These are phyloP conservation scores for Starmerella bacillaris DNA, from an alignment of 805 yeast genomes.

Conservation along the genomic window DNA sequence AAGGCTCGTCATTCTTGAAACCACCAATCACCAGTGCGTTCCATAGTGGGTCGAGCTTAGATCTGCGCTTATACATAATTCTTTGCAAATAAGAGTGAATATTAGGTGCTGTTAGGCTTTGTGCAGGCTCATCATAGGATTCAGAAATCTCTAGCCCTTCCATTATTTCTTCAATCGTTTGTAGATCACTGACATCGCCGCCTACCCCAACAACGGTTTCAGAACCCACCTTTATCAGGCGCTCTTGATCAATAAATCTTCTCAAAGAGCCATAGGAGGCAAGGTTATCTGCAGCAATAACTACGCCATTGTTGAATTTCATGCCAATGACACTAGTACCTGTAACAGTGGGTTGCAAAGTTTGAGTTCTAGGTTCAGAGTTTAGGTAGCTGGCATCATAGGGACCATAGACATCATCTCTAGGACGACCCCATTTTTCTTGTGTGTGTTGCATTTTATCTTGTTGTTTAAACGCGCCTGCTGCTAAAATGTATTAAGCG, in stretches of 20 bases:
- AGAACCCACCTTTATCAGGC: slow-evolving; percentile 67
- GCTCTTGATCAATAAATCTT: slow-evolving; percentile 67
- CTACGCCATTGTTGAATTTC: slow-evolving; percentile 76
- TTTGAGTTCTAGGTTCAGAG: slow-evolving; percentile 52
- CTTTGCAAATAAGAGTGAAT: slow-evolving; percentile 74
- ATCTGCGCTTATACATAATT: slow-evolving; percentile 70
- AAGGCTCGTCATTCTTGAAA: slow-evolving; percentile 52
- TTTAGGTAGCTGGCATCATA: slow-evolving; percentile 52
- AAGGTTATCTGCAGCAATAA: slow-evolving; percentile 87
- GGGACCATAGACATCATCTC: slow-evolving; percentile 59
- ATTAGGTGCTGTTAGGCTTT: slow-evolving; percentile 62
- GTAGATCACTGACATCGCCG: slow-evolving; percentile 91
- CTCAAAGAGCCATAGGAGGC: slow-evolving; percentile 85
- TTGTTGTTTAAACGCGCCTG: too few species aligned
- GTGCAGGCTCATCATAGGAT: slow-evolving; percentile 42
- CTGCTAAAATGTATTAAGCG: too few species aligned
- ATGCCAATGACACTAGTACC: slow-evolving; percentile 90
- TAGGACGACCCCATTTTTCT: slow-evolving; percentile 87
- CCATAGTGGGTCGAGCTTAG: slow-evolving; percentile 93
- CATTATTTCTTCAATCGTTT: slow-evolving; percentile 53
- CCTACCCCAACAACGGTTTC: slow-evolving; percentile 81
- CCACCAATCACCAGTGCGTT: slow-evolving; percentile 88
- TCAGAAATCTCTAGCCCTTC: slow-evolving; percentile 68
- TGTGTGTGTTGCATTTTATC: slow-evolving; percentile 93
- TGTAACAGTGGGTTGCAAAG: slow-evolving; percentile 88